Evolutionary conservation across 1,284 basidiomycete species (phyloP).

Genomic region (Somion occarium): DNA sequence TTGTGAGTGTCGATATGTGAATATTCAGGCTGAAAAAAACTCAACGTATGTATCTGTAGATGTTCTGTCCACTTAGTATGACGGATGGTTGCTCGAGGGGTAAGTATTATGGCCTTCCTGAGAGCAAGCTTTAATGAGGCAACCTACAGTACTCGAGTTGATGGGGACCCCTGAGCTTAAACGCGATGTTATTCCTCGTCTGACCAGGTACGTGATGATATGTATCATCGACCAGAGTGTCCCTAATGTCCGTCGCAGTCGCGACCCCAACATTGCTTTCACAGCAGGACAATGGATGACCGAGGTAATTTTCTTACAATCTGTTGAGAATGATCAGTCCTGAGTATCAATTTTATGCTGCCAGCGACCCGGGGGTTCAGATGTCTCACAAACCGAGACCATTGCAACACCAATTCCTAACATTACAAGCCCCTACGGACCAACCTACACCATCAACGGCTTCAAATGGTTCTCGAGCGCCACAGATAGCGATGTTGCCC

Average conservation of each 20-base stretch:
- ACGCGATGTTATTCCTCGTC: slow-evolving; percentile 47
- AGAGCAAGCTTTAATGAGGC: background rate
- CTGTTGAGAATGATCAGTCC: background rate
- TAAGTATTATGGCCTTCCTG: too few species aligned
- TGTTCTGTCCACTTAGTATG: slow-evolving; percentile 73
- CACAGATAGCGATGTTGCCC: slow-evolving; percentile 68
- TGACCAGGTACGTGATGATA: slow-evolving; percentile 45
- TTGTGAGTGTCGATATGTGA: slow-evolving; percentile 34
- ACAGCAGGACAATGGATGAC: slow-evolving; percentile 87
- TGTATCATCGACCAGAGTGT: background rate
- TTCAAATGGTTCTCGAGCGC: slow-evolving; percentile 87
- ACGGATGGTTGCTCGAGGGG: slow-evolving; percentile 70
- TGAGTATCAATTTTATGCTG: slow-evolving; percentile 1
- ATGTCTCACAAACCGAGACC: slow-evolving; percentile 75
- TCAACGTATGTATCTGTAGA: slow-evolving; percentile 37
- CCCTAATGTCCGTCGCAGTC: slow-evolving; percentile 32
- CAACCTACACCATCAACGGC: slow-evolving; percentile 55
- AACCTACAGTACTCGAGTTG: slow-evolving; percentile 63
- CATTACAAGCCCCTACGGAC: slow-evolving; percentile 36
- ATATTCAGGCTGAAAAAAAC: background rate
- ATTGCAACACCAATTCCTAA: slow-evolving; percentile 38
- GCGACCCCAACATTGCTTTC: slow-evolving; percentile 58
- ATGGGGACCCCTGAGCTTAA: slow-evolving; percentile 58
- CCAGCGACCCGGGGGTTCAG: slow-evolving; percentile 72
- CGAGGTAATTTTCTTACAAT: slow-evolving; percentile 41